These are phyloP conservation scores for Cystofilobasidium macerans DNA, from an alignment of 768 basidiomycete genomes.

Conservation along the genomic window DNA sequence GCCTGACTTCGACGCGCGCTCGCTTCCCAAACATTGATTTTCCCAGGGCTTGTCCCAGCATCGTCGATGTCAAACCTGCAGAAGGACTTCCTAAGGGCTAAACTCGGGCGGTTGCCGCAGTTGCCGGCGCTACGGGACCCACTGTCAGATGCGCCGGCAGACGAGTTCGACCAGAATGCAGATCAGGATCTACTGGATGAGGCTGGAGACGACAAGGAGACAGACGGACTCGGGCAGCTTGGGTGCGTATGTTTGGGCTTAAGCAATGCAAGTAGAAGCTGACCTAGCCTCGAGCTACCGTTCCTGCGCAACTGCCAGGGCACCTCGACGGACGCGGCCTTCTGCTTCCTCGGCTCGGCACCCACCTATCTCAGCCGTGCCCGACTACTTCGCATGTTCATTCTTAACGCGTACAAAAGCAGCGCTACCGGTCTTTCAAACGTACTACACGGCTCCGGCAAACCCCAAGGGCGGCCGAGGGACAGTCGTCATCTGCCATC, in stretches of 20 bases:
- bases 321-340: neutral
- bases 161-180: neutral
- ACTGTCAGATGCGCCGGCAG: neutral
- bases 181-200: conserved; percentile 3
- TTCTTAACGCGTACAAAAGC: neutral
- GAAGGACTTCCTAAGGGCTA: conserved; percentile 12
- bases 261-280: too few species aligned
- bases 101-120: conserved; percentile 9
- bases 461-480: conserved; percentile 31
- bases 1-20: too few species aligned
- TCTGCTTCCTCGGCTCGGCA: neutral
- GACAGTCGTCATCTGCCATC: conserved; percentile 80
- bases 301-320: neutral
- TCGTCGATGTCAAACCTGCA: conserved; percentile 16
- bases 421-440: conserved; percentile 52
- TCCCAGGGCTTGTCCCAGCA: neutral
- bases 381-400: conserved; percentile 15
- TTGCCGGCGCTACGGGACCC: conserved; percentile 1
- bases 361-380: conserved; percentile 12
- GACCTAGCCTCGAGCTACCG: neutral
- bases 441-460: conserved; percentile 67
- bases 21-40: too few species aligned
- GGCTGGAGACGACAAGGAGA: neutral
- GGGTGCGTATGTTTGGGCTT: neutral
- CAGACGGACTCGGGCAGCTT: neutral